These are phyloP conservation scores for Botrytis sinoallii DNA, from an alignment of 2,329 filamentous ascomycete species.

Conservation along the genomic window DNA sequence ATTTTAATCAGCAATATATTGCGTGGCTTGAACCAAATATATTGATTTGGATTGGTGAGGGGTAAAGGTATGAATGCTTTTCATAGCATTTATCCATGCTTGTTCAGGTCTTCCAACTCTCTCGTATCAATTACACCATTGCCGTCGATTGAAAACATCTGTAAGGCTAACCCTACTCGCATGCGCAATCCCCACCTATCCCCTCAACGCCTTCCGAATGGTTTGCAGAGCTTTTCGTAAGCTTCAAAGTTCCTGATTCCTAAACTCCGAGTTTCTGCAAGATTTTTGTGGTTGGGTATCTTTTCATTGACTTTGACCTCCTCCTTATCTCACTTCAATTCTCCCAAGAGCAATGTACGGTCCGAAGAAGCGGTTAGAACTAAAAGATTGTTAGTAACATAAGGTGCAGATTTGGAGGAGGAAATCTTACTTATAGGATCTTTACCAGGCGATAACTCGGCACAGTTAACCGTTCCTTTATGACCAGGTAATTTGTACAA, in stretches of 20 bases:
- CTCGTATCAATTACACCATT: conserved; percentile 4
- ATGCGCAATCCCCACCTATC: background rate
- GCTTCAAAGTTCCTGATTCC: background rate
- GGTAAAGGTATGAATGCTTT: background rate
- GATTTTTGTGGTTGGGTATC: conserved; percentile 11
- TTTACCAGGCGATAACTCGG: conserved; percentile 79
- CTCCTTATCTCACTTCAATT: conserved; percentile 58
- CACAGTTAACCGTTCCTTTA: conserved; percentile 91
- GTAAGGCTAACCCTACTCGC: conserved; percentile 4
- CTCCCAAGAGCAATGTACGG: conserved; percentile 77
- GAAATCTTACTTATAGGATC: conserved; percentile 79
- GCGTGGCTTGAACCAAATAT: conserved; percentile 14
- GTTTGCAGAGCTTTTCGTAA: background rate
- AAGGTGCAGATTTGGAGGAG: background rate
- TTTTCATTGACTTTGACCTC: conserved; percentile 11
- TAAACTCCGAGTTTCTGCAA: conserved; percentile 5
- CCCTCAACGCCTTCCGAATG: conserved; percentile 1
- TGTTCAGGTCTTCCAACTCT: background rate
- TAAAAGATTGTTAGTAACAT: conserved; percentile 40
- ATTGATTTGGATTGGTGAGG: background rate
- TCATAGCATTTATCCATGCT: conserved; percentile 6
- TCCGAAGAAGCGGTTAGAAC: conserved; percentile 91
- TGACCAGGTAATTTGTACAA: conserved; percentile 94
- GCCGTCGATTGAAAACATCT: conserved; percentile 10
- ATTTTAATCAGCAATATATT: background rate